Base-by-base conservation (phyloP, 805 yeast species). In the Nakazawaea holstii region DNA sequence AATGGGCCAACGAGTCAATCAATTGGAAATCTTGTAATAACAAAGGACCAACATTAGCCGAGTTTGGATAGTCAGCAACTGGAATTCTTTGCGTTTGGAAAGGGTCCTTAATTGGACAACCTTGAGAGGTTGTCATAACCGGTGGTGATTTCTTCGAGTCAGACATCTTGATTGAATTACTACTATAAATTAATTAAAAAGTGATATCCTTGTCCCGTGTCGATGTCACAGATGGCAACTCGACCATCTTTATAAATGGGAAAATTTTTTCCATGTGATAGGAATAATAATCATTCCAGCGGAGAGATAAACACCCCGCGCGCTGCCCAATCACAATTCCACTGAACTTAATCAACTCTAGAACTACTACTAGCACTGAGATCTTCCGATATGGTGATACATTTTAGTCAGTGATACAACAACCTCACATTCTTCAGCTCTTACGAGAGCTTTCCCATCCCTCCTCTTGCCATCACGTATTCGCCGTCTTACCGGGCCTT, bases 1-100 rank as follows among this genome's bases (percentile, higher is more conserved):
- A 88, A 65, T 87, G 96, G 17, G 95, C 91, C 49, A 88, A 67
- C 2, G 88, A 76, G 59, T 88, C 96, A 57, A 88, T 74, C 66
- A 88, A 69, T 61, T 82, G 82, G 68, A 85, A 83, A 64, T 88
- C 96, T 64, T 88, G 95, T 58, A 88, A 68, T 51, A 88, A 69
- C 55, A 87, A 67, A 6, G 95, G 96, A 33, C 96, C 96, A 13
- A 49, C 54, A 35, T 46, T 46, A 11, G 27, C 35, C 15, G 49
- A 46, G 24, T 46, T 46, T 13, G 70, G 70, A 20, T 67, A 61
- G 5, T 44, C 50, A 6, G 59, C 55, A 51, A 80, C 64, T 17
- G 92, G 84, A 31, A 86, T 68, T 63, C 94, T 74, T 63, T 85
- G 90, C 4, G 90, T 80, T 40, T 87, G 85, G 58, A 82, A 83